phyloP scores from a whole-genome alignment of 2,329 filamentous ascomycete species.

The Colletotrichum truncatum region DNA sequence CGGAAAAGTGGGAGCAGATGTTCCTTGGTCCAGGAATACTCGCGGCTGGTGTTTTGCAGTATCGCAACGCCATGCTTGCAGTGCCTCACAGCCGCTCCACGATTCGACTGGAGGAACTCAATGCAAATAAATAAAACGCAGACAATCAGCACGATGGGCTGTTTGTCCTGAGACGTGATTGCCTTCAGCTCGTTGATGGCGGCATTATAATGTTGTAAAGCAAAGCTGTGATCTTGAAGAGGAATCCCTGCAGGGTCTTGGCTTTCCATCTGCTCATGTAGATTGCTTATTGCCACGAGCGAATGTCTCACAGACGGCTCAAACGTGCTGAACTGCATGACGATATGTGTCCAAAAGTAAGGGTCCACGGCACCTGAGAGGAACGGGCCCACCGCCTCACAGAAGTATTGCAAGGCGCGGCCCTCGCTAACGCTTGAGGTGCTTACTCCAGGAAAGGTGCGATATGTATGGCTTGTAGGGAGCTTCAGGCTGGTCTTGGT shows the following conservation, averaged over 20 bases:
- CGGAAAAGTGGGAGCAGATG: constrained; percentile 21
- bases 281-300: constrained; percentile 56
- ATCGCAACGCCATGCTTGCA: constrained; percentile 28
- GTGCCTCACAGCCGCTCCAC: constrained; percentile 14
- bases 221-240: constrained; percentile 40
- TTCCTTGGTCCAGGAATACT: constrained; percentile 22
- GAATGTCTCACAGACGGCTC: constrained; percentile 59
- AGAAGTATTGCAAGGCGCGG: constrained; percentile 43
- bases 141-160: constrained; percentile 48
- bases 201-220: constrained; percentile 57
- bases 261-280: constrained; percentile 47
- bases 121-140: constrained; percentile 64
- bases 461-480: constrained; percentile 21
- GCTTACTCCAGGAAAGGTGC: constrained; percentile 25
- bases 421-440: constrained; percentile 23
- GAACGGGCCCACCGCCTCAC: constrained; percentile 44
- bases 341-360: constrained; percentile 54
- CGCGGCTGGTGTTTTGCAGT: constrained; percentile 1
- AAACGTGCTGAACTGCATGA: constrained; percentile 53
- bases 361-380: constrained; percentile 51
- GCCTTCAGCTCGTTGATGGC: constrained; percentile 54
- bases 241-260: not conserved
- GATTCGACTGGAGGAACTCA: constrained; percentile 54
- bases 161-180: constrained; percentile 36
- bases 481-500: constrained; percentile 31